Evolutionary conservation across 2,329 filamentous ascomycete genomes (phyloP).

Genomic region (Ramichloridium luteum): DNA sequence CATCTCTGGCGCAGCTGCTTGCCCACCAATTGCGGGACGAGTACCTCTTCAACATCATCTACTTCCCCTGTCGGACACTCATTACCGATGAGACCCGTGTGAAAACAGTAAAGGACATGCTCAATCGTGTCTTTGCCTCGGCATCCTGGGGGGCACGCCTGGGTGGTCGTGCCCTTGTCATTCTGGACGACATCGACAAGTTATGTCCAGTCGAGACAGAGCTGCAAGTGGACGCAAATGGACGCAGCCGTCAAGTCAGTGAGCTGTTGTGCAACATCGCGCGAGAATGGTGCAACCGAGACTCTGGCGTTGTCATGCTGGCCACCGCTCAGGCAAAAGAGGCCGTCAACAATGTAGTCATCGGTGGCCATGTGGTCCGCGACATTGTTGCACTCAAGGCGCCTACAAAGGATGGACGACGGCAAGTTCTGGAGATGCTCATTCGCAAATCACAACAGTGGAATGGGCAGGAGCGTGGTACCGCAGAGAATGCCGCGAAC

Average conservation of each 20-base stretch:
- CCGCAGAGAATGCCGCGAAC: constrained; percentile 9
- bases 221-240: constrained; percentile 86
- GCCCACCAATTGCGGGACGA: constrained; percentile 61
- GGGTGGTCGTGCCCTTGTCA: constrained; percentile 70
- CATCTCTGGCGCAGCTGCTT: constrained; percentile 62
- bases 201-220: constrained; percentile 90
- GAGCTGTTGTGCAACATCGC: constrained; percentile 77
- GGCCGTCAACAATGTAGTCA: constrained; percentile 74
- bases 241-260: constrained; percentile 80
- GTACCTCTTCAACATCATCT: constrained; percentile 67
- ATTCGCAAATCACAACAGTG: constrained; percentile 32
- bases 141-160: constrained; percentile 85
- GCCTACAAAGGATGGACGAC: constrained; percentile 79
- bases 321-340: constrained; percentile 92
- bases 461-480: constrained; percentile 2
- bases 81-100: constrained; percentile 85
- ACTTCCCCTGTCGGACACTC: constrained; percentile 75
- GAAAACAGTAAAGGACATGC: constrained; percentile 78
- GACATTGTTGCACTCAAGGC: constrained; percentile 85
- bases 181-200: constrained; percentile 87
- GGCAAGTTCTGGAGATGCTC: constrained; percentile 72
- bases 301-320: constrained; percentile 72
- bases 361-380: constrained; percentile 82
- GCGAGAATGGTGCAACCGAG: constrained; percentile 67
- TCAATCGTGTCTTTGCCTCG: constrained; percentile 72